Evolutionary conservation across 192 early-diverging fungal genomes (phyloP), one percentile per base, ranked within the genome.

Genomic region (Coemansia sp.): DNA sequence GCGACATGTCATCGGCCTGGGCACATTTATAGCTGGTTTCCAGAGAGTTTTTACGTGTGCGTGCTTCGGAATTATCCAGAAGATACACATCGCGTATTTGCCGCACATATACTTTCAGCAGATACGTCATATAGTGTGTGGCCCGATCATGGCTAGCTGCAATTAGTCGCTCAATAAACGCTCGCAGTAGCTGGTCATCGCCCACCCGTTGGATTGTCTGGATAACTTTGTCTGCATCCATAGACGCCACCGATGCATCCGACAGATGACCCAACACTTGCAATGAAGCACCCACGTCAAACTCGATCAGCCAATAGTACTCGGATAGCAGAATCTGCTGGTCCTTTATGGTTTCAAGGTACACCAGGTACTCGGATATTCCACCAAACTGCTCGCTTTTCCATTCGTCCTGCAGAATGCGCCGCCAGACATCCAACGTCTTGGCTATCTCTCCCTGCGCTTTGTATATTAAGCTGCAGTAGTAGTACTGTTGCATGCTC

Each of bases 91-190:
- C 72, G 26, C 58, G 50, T 14, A 76, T 23, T 31, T 76, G 62
- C 21, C 73, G 73, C 57, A 77, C 74, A 16, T 77, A 70, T 16
- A 49, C 68, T 1, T 46, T 60, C 16, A 67, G 46, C 56, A 77
- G 51, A 32, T 71, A 58, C 4, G 74, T 77, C 68, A 64, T 66
- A 31, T 71, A 71, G 53, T 67, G 68, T 7, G 56, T 57, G 10
- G 74, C 74, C 11, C 62, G 57, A 10, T 51, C 21, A 28, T 77
- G 74, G 11, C 26, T 17, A 3, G 64, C 63, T 0, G 30, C 11
- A 11, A 77, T 34, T 5, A 77, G 63, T n/a, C 74, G 63, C 56
- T 77, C 74, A 18, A 77, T 71, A 26, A 77, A 62, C 15, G 31
- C 48, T 3, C 74, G 68, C 60, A 66, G 42, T 3, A 58, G 28